A percentile compares a stretch with the other conserved stretches of the same genome.
Conservation (phyloP, 2,329 filamentous ascomycete genomes). For the Fusarium pseudocircinatum region DNA sequence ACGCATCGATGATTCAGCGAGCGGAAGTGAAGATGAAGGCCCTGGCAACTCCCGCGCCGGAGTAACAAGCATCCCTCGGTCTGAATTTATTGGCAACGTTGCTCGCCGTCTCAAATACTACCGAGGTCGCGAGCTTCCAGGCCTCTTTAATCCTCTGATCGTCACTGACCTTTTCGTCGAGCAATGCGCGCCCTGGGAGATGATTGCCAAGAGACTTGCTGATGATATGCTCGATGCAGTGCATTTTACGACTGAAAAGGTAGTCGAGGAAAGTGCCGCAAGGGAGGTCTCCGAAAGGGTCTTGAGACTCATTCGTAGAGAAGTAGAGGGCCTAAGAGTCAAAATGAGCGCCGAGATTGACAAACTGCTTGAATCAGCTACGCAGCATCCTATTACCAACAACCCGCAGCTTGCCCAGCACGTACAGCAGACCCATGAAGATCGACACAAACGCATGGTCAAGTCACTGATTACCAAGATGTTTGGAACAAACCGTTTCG, state of each 20-base stretch:
- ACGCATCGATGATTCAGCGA: background rate
- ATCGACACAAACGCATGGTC: constrained; percentile 6
- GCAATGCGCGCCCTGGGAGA: constrained; percentile 65
- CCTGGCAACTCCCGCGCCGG: fast-evolving
- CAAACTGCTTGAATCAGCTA: background rate
- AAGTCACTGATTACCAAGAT: background rate
- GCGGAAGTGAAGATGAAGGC: background rate
- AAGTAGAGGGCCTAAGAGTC: background rate
- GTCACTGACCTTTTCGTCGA: constrained; percentile 68
- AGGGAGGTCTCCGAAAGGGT: background rate
- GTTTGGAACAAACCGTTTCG: constrained; percentile 1
- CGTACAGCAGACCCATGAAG: background rate
- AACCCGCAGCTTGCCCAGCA: background rate
- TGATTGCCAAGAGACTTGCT: constrained; percentile 49
- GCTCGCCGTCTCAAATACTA: constrained; percentile 31
- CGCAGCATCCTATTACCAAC: background rate
- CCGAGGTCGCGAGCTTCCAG: constrained; percentile 64
- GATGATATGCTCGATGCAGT: constrained; percentile 19
- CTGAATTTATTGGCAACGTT: constrained; percentile 36
- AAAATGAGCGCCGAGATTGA: background rate
- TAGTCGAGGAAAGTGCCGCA: background rate
- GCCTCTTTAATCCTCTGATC: constrained; percentile 68
- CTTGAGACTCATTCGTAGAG: background rate
- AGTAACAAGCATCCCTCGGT: background rate
- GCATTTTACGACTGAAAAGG: background rate